Evolutionary conservation across 441 rosid genomes (phyloP), one percentile per base, ranked within the genome.

Genomic region (Erodium trifolium): DNA sequence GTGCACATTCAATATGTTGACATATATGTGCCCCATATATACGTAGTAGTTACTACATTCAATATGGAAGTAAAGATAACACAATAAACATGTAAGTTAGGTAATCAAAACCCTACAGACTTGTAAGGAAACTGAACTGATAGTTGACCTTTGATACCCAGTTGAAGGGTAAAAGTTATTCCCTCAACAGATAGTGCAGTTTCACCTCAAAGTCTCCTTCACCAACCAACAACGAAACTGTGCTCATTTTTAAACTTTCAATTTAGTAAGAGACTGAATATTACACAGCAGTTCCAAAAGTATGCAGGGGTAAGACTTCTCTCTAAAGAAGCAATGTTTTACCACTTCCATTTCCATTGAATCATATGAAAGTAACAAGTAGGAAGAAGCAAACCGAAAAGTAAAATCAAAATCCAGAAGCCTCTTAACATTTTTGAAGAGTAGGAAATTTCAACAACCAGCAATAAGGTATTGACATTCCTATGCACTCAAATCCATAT

Each of bases 11-110:
- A 43, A 0, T 43, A 43, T 43, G 10, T 10, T 39, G 45, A 39
- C 45, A 39, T 39, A 39, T 39, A 39, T 39, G 45, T 7, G 45
- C 45, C 9, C 10, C 45, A 5, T 73, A 81, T 72, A 59, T 68
- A 70, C 10, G 13, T 71, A 60, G 57, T 35, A 77, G 68, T 12
- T 2, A 55, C 5, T 18, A 55, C 7, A 43, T 43, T 43, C 63
- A 55, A 55, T 55, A 55, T n/a, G 23, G 19, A 55, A n/a, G 51
- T 43, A 43, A 43, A 1, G 3, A 3, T 0, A 43, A 43, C 49
- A 34, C 37, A 34, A 34, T 34, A 34, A 34, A 34, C 37, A 34
- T 34, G 37, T 34, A 34, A 34, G 37, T 34, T 34, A 1, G 37
- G 37, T 34, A 34, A 3, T 43, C 49, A 43, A 43, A 43, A 10